Conservation (phyloP, 495 filamentous ascomycete genomes). For the Halenospora varia region DNA sequence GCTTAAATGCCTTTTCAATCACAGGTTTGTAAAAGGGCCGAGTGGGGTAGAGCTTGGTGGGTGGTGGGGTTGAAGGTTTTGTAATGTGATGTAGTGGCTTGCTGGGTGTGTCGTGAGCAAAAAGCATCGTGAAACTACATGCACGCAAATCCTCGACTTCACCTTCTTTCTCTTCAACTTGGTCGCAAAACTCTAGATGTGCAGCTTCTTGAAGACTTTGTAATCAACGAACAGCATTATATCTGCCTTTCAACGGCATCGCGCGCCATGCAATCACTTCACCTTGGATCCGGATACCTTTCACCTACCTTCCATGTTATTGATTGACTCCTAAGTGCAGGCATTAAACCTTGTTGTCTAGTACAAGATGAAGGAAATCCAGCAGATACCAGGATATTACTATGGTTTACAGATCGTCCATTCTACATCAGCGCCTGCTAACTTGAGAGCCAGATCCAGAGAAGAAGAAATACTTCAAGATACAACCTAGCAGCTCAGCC, state of each 20-base stretch:
- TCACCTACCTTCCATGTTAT: too few species aligned
- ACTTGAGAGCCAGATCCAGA: conserved; percentile 18
- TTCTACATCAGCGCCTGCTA: too few species aligned
- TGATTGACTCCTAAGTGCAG: too few species aligned
- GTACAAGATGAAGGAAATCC: background rate
- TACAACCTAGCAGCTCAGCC: conserved; percentile 11
- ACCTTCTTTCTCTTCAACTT: background rate
- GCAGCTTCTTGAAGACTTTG: too few species aligned
- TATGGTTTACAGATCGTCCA: too few species aligned
- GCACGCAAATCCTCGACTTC: background rate
- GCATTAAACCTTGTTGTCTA: background rate
- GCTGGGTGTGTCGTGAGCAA: background rate
- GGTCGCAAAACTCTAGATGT: background rate
- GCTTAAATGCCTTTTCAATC: background rate
- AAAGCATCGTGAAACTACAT: background rate
- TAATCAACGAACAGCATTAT: too few species aligned
- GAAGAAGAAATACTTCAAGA: conserved; percentile 27
- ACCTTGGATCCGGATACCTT: too few species aligned
- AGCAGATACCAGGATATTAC: conserved; percentile 22
- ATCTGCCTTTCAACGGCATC: too few species aligned
- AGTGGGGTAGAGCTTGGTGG: too few species aligned
- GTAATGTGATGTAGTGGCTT: background rate
- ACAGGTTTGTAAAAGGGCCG: background rate
- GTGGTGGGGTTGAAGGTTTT: background rate
- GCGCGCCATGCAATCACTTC: too few species aligned